A percentile compares a stretch with the other conserved stretches of the same genome.
These are phyloP conservation scores for Yamadazyma pseudoaaseri DNA, from an alignment of 1,139 yeast genomes.

Conservation along the genomic window DNA sequence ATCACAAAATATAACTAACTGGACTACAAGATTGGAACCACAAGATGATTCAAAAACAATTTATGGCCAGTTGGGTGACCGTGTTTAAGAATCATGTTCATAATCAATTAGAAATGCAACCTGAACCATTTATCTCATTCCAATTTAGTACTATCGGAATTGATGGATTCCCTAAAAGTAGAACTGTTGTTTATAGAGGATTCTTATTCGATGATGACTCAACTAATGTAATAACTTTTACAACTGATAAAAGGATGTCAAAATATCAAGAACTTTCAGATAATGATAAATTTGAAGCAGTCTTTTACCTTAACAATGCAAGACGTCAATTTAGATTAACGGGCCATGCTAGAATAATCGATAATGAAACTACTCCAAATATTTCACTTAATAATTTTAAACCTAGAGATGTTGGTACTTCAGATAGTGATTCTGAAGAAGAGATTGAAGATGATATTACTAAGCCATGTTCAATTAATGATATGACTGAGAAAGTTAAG, in stretches of 20 bases:
- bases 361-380: constrained; percentile 30
- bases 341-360: constrained; percentile 58
- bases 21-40: not conserved
- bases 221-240: constrained; percentile 66
- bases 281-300: constrained; percentile 67
- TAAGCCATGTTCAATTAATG: constrained; percentile 2
- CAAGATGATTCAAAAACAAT: constrained; percentile 33
- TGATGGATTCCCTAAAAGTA: constrained; percentile 56
- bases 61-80: constrained; percentile 76
- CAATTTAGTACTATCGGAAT: constrained; percentile 68
- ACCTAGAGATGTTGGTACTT: constrained; percentile 15
- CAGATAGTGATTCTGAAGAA: constrained; percentile 13
- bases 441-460: constrained; percentile 5
- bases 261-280: constrained; percentile 54
- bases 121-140: constrained; percentile 53
- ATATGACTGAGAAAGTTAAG: constrained; percentile 1
- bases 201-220: constrained; percentile 69
- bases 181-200: constrained; percentile 75
- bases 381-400: constrained; percentile 30
- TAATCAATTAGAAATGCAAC: constrained; percentile 34
- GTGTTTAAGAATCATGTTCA: constrained; percentile 50
- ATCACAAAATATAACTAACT: not conserved
- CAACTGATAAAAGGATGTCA: constrained; percentile 70
- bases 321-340: constrained; percentile 71
- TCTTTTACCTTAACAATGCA: constrained; percentile 63